Base-by-base conservation (phyloP, 805 yeast species). In the Candida nitratophila region DNA sequence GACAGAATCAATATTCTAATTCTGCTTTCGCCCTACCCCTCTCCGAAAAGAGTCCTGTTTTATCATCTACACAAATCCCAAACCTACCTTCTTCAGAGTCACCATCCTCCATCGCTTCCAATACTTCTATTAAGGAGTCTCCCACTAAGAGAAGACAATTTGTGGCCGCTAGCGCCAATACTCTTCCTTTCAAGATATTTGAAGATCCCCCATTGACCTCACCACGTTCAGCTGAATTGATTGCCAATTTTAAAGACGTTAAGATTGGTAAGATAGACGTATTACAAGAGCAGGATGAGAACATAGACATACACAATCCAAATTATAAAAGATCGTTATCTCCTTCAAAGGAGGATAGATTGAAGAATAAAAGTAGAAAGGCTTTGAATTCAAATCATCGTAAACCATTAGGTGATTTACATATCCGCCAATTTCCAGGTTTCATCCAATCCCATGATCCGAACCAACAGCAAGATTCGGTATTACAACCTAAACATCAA, bases 381-480 rank as follows among this genome's bases (percentile, higher is more conserved):
- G 19, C 37, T 7, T 10, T 40, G 5, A 31, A 40, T 21, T 16
- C 20, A 15, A 20, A 19, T 31, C 9, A 4, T 3, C 29, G 41
- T 24, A 16, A 17, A 10, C 27, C 41, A 19, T 43, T 53, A 8
- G 21, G 24, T 12, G 58, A 54, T 32, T 37, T 54, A 24, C 39
- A 47, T n/a, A 51, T 54, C 22, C 42, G 35, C 19, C 40, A 42
- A 20, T 52, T 40, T 29, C 56, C 58, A 2, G 58, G 54, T 9
- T 54, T 43, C 39, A 37, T 50, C 20, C 54, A 50, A 37, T 12
- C 26, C 4, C 37, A 31, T 11, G 39, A 32, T 35, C 10, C 27
- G 10, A 24, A 24, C 6, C 15, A 30, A 24, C 20, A 34, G 7
- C 19, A 9, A 21, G 42, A 19, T 14, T 22, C 37, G n/a, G 56